Percentiles rank a stretch among this genome's conserved stretches.
phyloP scores from a whole-genome alignment of 2,329 filamentous ascomycete species.

The Talaromyces sp. region DNA sequence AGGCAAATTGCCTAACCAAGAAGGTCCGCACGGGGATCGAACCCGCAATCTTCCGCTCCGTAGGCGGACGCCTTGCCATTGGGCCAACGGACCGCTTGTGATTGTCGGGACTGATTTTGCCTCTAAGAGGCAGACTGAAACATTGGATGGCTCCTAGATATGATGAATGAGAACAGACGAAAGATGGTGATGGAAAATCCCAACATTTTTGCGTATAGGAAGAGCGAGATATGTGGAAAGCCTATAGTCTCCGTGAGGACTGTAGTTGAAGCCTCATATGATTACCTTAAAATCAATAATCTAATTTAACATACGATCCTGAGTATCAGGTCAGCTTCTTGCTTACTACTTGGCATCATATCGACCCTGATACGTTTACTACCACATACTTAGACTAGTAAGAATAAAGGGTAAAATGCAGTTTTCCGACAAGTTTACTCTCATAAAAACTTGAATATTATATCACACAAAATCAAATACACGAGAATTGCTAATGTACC shows the following conservation, averaged over 20 bases:
- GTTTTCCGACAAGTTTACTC: not conserved
- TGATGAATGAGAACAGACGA: too few species aligned
- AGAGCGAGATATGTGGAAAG: not conserved
- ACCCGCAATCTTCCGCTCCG: slow-evolving; percentile 11
- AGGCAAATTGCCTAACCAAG: too few species aligned
- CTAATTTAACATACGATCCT: too few species aligned
- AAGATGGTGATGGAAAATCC: too few species aligned
- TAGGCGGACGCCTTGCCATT: slow-evolving; percentile 13
- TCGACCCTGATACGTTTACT: too few species aligned
- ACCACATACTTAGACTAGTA: too few species aligned
- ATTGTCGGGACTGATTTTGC: not conserved
- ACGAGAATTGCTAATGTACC: not conserved
- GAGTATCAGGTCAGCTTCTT: too few species aligned
- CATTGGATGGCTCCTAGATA: not conserved
- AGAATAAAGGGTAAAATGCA: not conserved
- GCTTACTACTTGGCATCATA: too few species aligned
- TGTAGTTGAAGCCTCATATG: too few species aligned
- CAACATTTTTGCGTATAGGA: not conserved
- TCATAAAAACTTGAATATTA: not conserved
- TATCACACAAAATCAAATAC: not conserved
- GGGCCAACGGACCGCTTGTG: slow-evolving; percentile 4
- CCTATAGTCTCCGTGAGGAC: too few species aligned
- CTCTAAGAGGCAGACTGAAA: not conserved
- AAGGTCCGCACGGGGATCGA: slow-evolving; percentile 3
- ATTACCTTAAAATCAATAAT: too few species aligned